A percentile compares a stretch with the other conserved stretches of the same genome.
Conservation (phyloP, 2,329 filamentous ascomycete genomes). For the Alternaria arbusti region DNA sequence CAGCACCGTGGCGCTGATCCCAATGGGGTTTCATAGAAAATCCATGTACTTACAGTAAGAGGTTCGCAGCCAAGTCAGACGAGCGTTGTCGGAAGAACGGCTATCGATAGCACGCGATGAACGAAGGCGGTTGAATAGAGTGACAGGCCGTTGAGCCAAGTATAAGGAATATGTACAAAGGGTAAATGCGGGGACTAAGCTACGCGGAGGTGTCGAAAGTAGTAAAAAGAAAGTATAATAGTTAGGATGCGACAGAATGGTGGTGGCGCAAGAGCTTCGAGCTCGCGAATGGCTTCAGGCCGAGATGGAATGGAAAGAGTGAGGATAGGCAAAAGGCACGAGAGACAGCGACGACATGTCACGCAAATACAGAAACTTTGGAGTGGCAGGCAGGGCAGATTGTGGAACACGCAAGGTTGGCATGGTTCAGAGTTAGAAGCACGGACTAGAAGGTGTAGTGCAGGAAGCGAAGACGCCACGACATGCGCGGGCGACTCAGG, state of each 20-base stretch:
- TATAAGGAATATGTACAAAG: slow-evolving; percentile 18
- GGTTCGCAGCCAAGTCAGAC: slow-evolving; percentile 48
- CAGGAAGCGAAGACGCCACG: slow-evolving; percentile 36
- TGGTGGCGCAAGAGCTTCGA: slow-evolving; percentile 36
- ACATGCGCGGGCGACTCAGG: slow-evolving; percentile 28
- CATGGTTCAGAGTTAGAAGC: slow-evolving; percentile 21
- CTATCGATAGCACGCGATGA: background rate
- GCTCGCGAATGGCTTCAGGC: slow-evolving; percentile 27
- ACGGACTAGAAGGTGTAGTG: slow-evolving; percentile 27
- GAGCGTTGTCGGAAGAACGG: slow-evolving; percentile 26
- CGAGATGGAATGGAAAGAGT: slow-evolving; percentile 20
- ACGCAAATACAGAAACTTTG: slow-evolving; percentile 31
- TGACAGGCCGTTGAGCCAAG: slow-evolving; percentile 17
- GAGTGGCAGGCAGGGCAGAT: slow-evolving; percentile 30
- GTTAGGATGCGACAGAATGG: slow-evolving; percentile 13
- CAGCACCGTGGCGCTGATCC: slow-evolving; percentile 35
- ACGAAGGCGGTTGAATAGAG: slow-evolving; percentile 1
- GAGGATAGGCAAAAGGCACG: slow-evolving; percentile 21
- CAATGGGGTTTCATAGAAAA: slow-evolving; percentile 44
- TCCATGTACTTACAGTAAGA: slow-evolving; percentile 42
- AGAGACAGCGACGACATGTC: slow-evolving; percentile 28
- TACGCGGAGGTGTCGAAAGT: slow-evolving; percentile 18
- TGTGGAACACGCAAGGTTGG: slow-evolving; percentile 33
- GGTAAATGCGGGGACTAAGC: slow-evolving; percentile 16
- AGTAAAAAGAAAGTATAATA: slow-evolving; percentile 27